A percentile compares a stretch with the other conserved stretches of the same genome.
phyloP scores from a whole-genome alignment of 2,329 filamentous ascomycete genomes.

The Apiospora aurea region DNA sequence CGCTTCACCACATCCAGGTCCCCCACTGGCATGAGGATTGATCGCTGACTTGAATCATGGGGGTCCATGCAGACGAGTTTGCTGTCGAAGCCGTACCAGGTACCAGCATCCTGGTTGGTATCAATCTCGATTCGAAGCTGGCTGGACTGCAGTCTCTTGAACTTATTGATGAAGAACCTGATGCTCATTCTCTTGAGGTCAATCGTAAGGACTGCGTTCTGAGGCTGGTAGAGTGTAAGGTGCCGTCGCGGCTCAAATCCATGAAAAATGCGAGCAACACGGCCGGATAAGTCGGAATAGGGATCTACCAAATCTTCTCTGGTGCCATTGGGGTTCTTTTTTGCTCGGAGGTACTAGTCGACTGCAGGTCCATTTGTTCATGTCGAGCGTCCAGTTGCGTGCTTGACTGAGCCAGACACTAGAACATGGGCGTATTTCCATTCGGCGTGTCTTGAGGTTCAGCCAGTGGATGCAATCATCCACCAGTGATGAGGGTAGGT shows the following conservation, averaged over 20 bases:
- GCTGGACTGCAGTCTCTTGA: constrained; percentile 51
- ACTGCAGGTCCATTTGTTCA: constrained; percentile 33
- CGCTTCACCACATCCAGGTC: constrained; percentile 36
- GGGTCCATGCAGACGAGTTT: constrained; percentile 63
- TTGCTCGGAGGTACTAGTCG: constrained; percentile 13
- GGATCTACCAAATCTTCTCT: constrained; percentile 55
- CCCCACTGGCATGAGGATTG: constrained; percentile 62
- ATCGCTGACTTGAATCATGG: constrained; percentile 49
- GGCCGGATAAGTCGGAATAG: constrained; percentile 47
- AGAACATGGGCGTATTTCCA: constrained; percentile 58
- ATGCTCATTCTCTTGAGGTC: constrained; percentile 61
- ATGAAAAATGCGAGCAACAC: constrained; percentile 53
- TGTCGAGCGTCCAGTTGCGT: constrained; percentile 45
- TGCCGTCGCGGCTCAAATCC: constrained; percentile 54
- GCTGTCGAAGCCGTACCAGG: constrained; percentile 61
- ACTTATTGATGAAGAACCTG: constrained; percentile 56
- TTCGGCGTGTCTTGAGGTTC: constrained; percentile 38
- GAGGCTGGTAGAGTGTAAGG: constrained; percentile 56
- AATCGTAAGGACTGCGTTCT: constrained; percentile 44
- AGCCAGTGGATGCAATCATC: constrained; percentile 67
- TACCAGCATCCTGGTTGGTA: constrained; percentile 62
- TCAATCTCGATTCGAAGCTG: constrained; percentile 62
- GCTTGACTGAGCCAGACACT: constrained; percentile 27
- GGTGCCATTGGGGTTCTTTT: background rate
- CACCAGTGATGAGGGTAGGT: constrained; percentile 60